Percentiles rank a stretch among this genome's conserved stretches.
Evolutionary conservation across 495 filamentous ascomycete species (phyloP).

Genomic region (Hypoxylon trugodes): DNA sequence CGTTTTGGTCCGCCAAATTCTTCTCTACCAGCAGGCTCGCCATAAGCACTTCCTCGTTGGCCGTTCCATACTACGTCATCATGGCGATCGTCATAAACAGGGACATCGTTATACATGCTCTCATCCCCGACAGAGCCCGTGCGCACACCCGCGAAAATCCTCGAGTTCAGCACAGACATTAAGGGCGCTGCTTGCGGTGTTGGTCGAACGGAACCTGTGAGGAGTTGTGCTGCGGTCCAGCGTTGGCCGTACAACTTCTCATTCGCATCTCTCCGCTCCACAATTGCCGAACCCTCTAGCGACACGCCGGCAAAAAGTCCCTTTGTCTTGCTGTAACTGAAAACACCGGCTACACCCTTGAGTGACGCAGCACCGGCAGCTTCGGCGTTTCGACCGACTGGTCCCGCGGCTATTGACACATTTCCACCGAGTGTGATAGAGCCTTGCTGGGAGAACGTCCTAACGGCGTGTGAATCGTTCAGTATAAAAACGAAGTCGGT

Average conservation of each 20-base stretch:
- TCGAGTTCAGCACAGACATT: conserved; percentile 81
- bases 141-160: conserved; percentile 77
- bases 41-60: conserved; percentile 74
- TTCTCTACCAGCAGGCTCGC: conserved; percentile 70
- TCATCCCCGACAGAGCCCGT: conserved; percentile 56
- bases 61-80: conserved; percentile 96
- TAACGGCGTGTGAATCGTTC: conserved; percentile 90
- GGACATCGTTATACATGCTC: conserved; percentile 92
- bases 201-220: conserved; percentile 77
- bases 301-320: conserved; percentile 96
- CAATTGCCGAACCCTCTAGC: conserved; percentile 87
- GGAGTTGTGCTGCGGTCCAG: conserved; percentile 81
- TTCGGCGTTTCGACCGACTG: conserved; percentile 93
- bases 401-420: conserved; percentile 93
- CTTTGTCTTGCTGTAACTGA: conserved; percentile 97
- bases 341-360: conserved; percentile 88
- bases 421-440: conserved; percentile 94
- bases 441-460: conserved; percentile 92
- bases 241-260: conserved; percentile 90
- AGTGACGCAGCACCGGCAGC: conserved; percentile 93
- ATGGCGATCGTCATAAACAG: conserved; percentile 86
- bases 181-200: conserved; percentile 85
- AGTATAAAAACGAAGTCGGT: conserved; percentile 99
- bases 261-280: conserved; percentile 95
- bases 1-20: conserved; percentile 74